phyloP scores from a whole-genome alignment of 176 grass and related monocot genomes.

The Hyparrhenia diplandra region DNA sequence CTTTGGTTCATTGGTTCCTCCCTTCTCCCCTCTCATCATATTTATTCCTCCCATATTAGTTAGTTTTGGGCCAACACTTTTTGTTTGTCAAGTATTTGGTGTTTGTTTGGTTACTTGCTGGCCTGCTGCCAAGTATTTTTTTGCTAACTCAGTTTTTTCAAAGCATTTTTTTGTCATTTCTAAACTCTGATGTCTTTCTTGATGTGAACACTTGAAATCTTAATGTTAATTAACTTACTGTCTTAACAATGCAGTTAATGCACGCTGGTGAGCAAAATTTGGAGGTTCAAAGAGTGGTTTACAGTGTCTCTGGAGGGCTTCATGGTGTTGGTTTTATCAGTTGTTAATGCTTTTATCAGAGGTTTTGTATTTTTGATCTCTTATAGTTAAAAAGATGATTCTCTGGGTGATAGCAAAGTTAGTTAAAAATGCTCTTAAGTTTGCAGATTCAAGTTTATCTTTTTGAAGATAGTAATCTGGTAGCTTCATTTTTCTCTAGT shows the following conservation, averaged over 20 bases:
- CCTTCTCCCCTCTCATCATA: no score
- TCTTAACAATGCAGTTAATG: slow-evolving; percentile 55
- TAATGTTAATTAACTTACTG: background rate
- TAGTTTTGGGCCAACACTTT: no score
- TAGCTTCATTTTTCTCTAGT: background rate
- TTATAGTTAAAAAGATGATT: background rate
- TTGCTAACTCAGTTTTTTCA: background rate
- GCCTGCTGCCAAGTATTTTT: no score
- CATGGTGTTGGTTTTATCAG: no score
- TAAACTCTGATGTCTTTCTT: background rate
- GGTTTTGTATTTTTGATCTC: slow-evolving; percentile 52
- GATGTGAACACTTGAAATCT: background rate
- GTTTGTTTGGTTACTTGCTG: background rate
- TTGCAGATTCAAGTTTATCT: background rate
- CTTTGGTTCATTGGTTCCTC: no score
- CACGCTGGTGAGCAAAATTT: slow-evolving; percentile 97
- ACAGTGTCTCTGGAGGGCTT: slow-evolving; percentile 87
- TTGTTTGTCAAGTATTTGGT: background rate
- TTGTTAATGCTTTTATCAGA: slow-evolving; percentile 99
- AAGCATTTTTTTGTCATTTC: background rate
- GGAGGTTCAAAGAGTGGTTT: slow-evolving; percentile 87
- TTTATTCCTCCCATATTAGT: no score
- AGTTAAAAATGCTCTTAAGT: background rate
- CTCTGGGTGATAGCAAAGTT: slow-evolving; percentile 1
- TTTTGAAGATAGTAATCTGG: background rate